Conservation (phyloP, 1,139 yeast species). For the Suhomyces bolitotheri region DNA sequence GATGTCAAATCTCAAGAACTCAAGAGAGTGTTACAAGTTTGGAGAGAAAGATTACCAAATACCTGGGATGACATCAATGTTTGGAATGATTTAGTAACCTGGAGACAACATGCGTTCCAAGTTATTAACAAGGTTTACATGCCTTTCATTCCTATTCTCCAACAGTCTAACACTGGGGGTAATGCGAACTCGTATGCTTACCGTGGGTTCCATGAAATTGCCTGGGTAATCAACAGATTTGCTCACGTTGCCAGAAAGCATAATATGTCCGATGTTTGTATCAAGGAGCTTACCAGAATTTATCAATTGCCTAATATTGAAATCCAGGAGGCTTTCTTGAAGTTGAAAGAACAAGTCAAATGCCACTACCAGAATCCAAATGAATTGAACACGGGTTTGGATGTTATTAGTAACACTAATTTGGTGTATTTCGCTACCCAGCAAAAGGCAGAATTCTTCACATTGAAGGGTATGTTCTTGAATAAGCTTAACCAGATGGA, state of each 20-base stretch:
- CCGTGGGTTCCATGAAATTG: constrained; percentile 97
- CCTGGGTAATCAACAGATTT: constrained; percentile 97
- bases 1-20: constrained; percentile 92
- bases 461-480: constrained; percentile 95
- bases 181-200: constrained; percentile 91
- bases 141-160: constrained; percentile 87
- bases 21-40: constrained; percentile 90
- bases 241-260: constrained; percentile 98
- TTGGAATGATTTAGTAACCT: constrained; percentile 97
- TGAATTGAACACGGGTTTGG: constrained; percentile 90
- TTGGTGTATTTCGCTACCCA: constrained; percentile 94
- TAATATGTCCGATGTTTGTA: constrained; percentile 95
- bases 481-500: constrained; percentile 87
- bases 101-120: constrained; percentile 98
- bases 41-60: constrained; percentile 97
- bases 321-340: constrained; percentile 95
- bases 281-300: constrained; percentile 87
- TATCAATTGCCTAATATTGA: constrained; percentile 96
- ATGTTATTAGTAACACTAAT: constrained; percentile 95
- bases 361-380: constrained; percentile 89
- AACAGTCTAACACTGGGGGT: constrained; percentile 68
- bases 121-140: constrained; percentile 93
- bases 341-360: constrained; percentile 94
- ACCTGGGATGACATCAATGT: constrained; percentile 96
- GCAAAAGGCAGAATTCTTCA: constrained; percentile 96